These are phyloP conservation scores for Zygosaccharomyces gambellarensis DNA, from an alignment of 805 yeast species.

Conservation along the genomic window DNA sequence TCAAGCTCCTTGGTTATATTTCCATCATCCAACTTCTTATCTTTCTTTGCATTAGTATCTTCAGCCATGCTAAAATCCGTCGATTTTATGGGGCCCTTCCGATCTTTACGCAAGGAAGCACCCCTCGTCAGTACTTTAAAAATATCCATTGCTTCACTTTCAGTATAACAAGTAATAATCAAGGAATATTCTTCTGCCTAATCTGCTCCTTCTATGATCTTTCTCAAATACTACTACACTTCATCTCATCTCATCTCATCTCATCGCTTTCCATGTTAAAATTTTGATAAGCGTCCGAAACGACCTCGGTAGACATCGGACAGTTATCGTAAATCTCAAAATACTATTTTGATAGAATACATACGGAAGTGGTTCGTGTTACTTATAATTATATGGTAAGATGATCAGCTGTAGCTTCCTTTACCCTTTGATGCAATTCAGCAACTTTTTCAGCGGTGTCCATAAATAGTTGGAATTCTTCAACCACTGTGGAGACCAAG, in stretches of 20 bases:
- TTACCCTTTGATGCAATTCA: conserved; percentile 56
- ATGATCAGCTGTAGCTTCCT: conserved; percentile 20
- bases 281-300: conserved; percentile 6
- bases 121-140: conserved; percentile 83
- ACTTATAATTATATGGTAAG: neutral
- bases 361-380: neutral
- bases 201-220: too few species aligned
- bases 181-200: neutral
- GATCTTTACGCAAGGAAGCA: conserved; percentile 62
- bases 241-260: conserved; percentile 11
- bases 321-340: neutral
- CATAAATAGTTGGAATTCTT: conserved; percentile 67
- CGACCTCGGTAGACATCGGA: conserved; percentile 1
- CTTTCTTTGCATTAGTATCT: conserved; percentile 20
- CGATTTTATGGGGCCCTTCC: conserved; percentile 21
- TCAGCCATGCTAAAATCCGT: conserved; percentile 23
- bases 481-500: conserved; percentile 57
- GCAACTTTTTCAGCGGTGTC: conserved; percentile 72
- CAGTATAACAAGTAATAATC: neutral
- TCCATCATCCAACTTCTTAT: conserved; percentile 36
- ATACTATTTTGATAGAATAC: neutral
- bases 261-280: conserved; percentile 6
- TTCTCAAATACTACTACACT: conserved; percentile 4
- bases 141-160: conserved; percentile 63
- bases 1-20: conserved; percentile 72